These are phyloP conservation scores for Cephalotrichum gorgonifer DNA, from an alignment of 2,329 filamentous ascomycete genomes.

Conservation along the genomic window DNA sequence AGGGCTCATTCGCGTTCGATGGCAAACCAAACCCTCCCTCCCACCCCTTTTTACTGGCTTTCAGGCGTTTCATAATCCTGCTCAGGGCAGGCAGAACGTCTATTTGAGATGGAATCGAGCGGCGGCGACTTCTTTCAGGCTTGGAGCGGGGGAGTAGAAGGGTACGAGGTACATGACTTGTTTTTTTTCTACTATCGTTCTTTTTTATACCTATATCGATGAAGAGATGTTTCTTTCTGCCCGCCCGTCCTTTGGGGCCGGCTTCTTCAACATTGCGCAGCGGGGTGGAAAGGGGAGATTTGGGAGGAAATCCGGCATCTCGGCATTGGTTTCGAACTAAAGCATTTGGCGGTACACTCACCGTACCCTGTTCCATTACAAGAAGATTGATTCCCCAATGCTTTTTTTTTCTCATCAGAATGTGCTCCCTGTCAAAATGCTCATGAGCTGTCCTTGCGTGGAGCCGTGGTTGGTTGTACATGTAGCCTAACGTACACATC, in stretches of 20 bases:
- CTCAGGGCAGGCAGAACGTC: too few species aligned
- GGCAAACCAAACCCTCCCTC: too few species aligned
- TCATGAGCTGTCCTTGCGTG: neutral
- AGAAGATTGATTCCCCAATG: neutral
- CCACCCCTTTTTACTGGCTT: too few species aligned
- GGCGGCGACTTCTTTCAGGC: neutral
- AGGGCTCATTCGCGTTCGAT: too few species aligned
- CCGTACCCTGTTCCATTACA: neutral
- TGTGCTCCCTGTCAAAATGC: too few species aligned
- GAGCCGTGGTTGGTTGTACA: neutral
- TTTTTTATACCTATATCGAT: slow-evolving; percentile 1
- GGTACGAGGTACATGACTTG: slow-evolving; percentile 13
- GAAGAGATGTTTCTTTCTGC: neutral
- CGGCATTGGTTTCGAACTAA: neutral
- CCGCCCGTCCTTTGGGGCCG: too few species aligned
- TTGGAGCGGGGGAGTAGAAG: slow-evolving; percentile 14
- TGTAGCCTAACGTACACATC: neutral
- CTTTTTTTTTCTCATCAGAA: neutral
- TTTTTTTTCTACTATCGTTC: slow-evolving; percentile 7
- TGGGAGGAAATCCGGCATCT: neutral
- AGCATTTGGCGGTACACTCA: neutral
- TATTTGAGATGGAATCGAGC: neutral
- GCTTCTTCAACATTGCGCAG: neutral
- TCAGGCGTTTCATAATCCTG: too few species aligned
- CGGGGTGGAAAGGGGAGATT: neutral